Percentiles rank a stretch among this genome's conserved stretches.
Conservation (phyloP, 169 alveolate species). For the Cryptosporidium felis region DNA sequence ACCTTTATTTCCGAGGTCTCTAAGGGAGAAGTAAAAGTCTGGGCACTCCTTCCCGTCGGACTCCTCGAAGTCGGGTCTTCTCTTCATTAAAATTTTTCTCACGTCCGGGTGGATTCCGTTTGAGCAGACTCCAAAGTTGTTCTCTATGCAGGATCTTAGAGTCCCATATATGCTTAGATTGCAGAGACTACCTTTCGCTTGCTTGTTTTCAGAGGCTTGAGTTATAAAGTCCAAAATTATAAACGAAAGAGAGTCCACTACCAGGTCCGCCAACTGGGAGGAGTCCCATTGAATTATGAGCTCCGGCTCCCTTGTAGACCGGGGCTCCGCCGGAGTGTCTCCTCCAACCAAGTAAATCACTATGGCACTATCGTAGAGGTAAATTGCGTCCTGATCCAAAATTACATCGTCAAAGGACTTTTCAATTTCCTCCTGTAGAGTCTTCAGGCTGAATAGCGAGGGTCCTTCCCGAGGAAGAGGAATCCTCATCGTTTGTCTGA, state of each 20-base stretch:
- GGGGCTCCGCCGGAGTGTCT: not conserved
- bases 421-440: not conserved
- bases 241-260: constrained; percentile 60
- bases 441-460: not conserved
- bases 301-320: not conserved
- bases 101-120: constrained; percentile 39
- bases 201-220: not conserved
- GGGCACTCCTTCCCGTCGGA: not conserved
- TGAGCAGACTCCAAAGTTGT: constrained; percentile 30
- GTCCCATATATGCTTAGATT: constrained; percentile 2
- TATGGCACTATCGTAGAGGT: constrained; percentile 1
- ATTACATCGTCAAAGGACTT: constrained; percentile 34
- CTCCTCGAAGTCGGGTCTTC: not conserved
- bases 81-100: not conserved
- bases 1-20: not conserved
- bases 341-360: not conserved
- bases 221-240: constrained; percentile 30
- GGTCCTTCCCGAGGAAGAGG: constrained; percentile 3
- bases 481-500: constrained; percentile 42
- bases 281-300: constrained; percentile 58
- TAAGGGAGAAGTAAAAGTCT: constrained; percentile 11
- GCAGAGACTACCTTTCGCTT: not conserved
- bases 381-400: not conserved
- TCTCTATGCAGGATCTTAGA: constrained; percentile 16
- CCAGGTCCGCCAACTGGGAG: constrained; percentile 8